Evolutionary conservation across 192 early-diverging fungal genomes (phyloP), one percentile per base, ranked within the genome.

Genomic region (Spinellus fusiger): DNA sequence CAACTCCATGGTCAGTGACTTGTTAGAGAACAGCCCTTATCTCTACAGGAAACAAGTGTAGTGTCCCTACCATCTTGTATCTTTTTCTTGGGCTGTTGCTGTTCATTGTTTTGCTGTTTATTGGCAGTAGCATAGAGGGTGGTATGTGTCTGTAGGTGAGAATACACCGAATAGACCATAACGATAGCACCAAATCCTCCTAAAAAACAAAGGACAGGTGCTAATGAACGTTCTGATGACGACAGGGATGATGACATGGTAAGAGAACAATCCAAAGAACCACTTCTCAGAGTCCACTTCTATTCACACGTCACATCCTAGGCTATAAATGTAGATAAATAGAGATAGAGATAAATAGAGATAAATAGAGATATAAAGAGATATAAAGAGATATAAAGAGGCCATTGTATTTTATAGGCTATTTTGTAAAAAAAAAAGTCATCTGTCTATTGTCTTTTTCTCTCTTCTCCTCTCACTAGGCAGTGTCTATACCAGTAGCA

Each of bases 91-190:
- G 16, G 13, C 15, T 33, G 13, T 31, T 31, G 16, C 15, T 18
- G 23, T 33, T 6, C n/a, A 26, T 26, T 15, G 7, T 53, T 16
- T 49, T 32, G 38, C 12, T 53, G 37, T 33, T 29, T 28, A 12
- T 44, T 22, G 13, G 22, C 27, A n/a, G 33, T 53, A 15, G 59
- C 23, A 20, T 34, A 6, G 9, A 4, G 8, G 9, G 23, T 8
- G 13, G 50, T 37, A 31, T 52, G 49, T 4, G 44, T 55, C 26
- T 65, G 56, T 22, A 71, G 47, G 48, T 71, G 69, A 10, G 69
- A 56, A 49, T 71, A 65, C 5, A 71, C 46, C 7, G 69, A 71
- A 37, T 71, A 65, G 18, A 50, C 69, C 69, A 71, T 71, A 3
- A 71, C 44, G 1, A 61, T 47, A 13, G 59, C 48, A 12, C 62